phyloP scores from a whole-genome alignment of 495 filamentous ascomycete genomes.

The Annulohypoxylon moriforme region DNA sequence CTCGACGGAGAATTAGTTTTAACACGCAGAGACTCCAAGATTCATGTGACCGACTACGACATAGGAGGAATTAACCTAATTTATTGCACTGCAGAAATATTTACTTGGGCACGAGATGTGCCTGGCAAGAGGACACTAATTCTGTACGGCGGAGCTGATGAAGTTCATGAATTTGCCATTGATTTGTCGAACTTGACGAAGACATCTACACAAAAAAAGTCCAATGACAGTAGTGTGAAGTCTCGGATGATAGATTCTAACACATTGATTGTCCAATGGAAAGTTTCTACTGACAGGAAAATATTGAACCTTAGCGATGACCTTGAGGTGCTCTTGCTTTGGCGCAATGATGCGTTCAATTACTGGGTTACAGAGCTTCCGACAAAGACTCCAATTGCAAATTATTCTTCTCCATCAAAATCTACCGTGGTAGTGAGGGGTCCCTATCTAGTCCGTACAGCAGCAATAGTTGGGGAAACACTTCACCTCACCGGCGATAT shows the following conservation, averaged over 20 bases:
- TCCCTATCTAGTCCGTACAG: slow-evolving; percentile 76
- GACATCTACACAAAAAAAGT: slow-evolving; percentile 43
- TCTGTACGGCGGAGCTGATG: slow-evolving; percentile 74
- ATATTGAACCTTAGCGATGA: slow-evolving; percentile 65
- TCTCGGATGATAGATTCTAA: slow-evolving; percentile 53
- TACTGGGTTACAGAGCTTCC: slow-evolving; percentile 74
- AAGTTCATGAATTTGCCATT: slow-evolving; percentile 75
- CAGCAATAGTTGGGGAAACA: slow-evolving; percentile 60
- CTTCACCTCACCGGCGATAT: slow-evolving; percentile 75
- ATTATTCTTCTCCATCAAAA: slow-evolving; percentile 25
- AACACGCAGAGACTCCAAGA: slow-evolving; percentile 77
- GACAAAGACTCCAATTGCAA: slow-evolving; percentile 17
- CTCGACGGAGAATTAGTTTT: slow-evolving; percentile 70
- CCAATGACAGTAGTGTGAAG: slow-evolving; percentile 60
- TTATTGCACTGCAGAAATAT: slow-evolving; percentile 81
- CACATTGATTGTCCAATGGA: slow-evolving; percentile 47
- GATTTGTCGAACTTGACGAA: slow-evolving; percentile 17
- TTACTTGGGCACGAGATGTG: slow-evolving; percentile 59
- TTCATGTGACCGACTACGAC: slow-evolving; percentile 77
- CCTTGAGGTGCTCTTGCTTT: slow-evolving; percentile 55
- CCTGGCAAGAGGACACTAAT: slow-evolving; percentile 60
- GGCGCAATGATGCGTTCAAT: slow-evolving; percentile 75
- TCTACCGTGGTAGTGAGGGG: slow-evolving; percentile 72
- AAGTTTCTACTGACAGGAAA: slow-evolving; percentile 22
- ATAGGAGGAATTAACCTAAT: slow-evolving; percentile 70